These are phyloP conservation scores for Ephemerocybe angulata DNA, from an alignment of 768 basidiomycete genomes.

Conservation along the genomic window DNA sequence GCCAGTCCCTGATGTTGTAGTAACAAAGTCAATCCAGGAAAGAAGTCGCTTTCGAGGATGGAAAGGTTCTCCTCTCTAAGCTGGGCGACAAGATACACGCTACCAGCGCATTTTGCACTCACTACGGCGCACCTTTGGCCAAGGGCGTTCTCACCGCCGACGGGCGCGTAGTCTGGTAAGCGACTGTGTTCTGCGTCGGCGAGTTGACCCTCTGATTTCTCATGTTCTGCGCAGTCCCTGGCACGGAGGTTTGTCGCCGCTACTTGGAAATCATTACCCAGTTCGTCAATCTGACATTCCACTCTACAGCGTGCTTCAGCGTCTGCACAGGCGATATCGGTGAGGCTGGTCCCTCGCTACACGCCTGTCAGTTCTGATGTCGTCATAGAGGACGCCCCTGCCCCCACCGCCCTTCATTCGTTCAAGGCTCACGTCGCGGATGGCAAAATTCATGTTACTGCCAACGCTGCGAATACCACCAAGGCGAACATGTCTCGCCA, in stretches of 20 bases:
- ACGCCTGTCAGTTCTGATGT: background rate
- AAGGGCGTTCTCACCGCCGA: slow-evolving; percentile 79
- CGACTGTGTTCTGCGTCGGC: slow-evolving; percentile 1
- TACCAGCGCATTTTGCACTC: slow-evolving; percentile 83
- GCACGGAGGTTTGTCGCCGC: slow-evolving; percentile 66
- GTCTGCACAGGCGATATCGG: slow-evolving; percentile 81
- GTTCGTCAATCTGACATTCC: background rate
- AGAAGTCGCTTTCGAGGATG: slow-evolving; percentile 73
- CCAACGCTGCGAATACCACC: slow-evolving; percentile 54
- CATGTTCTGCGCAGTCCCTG: slow-evolving; percentile 52
- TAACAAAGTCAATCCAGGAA: slow-evolving; percentile 49
- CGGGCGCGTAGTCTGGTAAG: slow-evolving; percentile 76
- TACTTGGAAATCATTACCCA: background rate
- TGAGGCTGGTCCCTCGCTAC: slow-evolving; percentile 23
- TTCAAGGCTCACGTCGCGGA: slow-evolving; percentile 65
- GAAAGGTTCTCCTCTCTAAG: slow-evolving; percentile 74
- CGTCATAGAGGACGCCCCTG: slow-evolving; percentile 79
- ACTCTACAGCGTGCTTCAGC: slow-evolving; percentile 79
- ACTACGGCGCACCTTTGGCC: slow-evolving; percentile 84
- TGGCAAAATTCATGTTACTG: slow-evolving; percentile 79
- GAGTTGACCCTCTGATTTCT: background rate
- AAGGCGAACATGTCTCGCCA: slow-evolving; percentile 66
- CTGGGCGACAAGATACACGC: slow-evolving; percentile 73
- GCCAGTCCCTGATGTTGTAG: background rate
- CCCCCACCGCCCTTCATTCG: slow-evolving; percentile 72